Conservation (phyloP, 108 stramenopile species). For the Bacterosira constricta region DNA sequence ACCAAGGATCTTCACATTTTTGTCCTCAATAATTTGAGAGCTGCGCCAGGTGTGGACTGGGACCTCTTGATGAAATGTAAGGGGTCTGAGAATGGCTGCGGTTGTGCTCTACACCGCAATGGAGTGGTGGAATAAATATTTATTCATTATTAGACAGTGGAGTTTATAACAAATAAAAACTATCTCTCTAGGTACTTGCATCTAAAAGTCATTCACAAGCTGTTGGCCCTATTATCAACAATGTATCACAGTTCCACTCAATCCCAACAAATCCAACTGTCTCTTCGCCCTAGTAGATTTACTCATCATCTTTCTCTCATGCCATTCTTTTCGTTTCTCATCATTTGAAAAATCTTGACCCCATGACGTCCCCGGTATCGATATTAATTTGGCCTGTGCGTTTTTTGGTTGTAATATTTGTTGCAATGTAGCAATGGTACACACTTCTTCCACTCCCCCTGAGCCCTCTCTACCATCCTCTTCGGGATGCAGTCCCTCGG, state of each 20-base stretch:
- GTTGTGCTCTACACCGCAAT: no score
- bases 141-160: no score
- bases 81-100: no score
- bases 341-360: slow-evolving; percentile 73
- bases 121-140: no score
- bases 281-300: slow-evolving; percentile 68
- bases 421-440: slow-evolving; percentile 82
- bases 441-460: slow-evolving; percentile 87
- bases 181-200: no score
- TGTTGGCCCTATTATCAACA: slow-evolving; percentile 11
- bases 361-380: slow-evolving; percentile 48
- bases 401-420: slow-evolving; percentile 44
- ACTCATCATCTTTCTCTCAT: slow-evolving; percentile 91
- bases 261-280: slow-evolving; percentile 70
- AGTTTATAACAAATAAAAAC: no score
- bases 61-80: no score
- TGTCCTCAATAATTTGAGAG: no score
- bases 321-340: slow-evolving; percentile 81
- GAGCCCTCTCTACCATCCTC: slow-evolving; percentile 30
- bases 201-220: no score
- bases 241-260: slow-evolving; percentile 58
- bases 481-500: slow-evolving; percentile 67
- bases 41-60: no score
- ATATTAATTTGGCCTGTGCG: slow-evolving; percentile 70
- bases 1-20: no score